These are phyloP conservation scores for Dendrothele bispora DNA, from an alignment of 768 basidiomycete genomes.

Conservation along the genomic window DNA sequence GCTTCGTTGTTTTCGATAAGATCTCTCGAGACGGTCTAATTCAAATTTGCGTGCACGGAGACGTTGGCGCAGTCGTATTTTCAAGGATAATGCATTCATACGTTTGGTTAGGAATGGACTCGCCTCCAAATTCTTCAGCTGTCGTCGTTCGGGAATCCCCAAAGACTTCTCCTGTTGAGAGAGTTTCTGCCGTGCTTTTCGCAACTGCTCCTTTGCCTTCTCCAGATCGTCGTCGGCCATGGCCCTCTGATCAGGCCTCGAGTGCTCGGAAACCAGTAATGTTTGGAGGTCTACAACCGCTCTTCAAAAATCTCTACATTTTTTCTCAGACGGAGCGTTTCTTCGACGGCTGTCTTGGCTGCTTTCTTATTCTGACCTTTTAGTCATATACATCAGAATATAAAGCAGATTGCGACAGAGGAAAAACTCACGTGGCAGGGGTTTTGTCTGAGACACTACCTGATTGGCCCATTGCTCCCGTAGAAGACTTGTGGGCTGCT, in stretches of 20 bases:
- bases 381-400: not conserved
- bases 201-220: not conserved
- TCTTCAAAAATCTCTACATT: not conserved
- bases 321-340: not conserved
- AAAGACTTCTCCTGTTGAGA: not conserved
- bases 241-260: not conserved
- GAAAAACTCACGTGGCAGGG: slow-evolving; percentile 16
- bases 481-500: not conserved
- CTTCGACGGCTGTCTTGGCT: not conserved
- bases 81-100: not conserved
- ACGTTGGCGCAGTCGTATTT: not conserved
- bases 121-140: not conserved
- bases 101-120: not conserved
- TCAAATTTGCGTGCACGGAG: not conserved
- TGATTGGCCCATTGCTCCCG: slow-evolving; percentile 11
- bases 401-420: not conserved
- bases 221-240: not conserved
- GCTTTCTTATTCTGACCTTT: not conserved
- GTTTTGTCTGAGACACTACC: slow-evolving; percentile 3
- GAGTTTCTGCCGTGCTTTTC: not conserved
- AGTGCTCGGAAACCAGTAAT: not conserved
- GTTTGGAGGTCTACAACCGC: not conserved
- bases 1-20: too few relatives aligned
- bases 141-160: not conserved
- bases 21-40: not conserved